These are phyloP conservation scores for Cryptomeria japonica DNA, from an alignment of 75 land plant species.

Conservation along the genomic window DNA sequence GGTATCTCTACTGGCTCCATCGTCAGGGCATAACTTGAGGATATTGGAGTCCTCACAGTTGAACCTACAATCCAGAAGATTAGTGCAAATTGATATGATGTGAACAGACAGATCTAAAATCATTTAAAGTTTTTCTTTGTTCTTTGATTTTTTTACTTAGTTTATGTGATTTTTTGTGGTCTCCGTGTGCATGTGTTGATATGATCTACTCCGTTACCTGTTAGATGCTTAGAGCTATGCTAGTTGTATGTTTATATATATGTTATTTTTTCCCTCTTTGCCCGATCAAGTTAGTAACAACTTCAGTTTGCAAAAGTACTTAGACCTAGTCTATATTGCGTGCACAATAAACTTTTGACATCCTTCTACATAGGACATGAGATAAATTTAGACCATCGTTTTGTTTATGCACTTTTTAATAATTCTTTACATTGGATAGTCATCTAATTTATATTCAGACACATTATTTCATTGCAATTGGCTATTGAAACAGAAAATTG, in stretches of 20 bases:
- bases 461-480: not conserved
- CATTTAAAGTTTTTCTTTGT: not conserved
- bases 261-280: not conserved
- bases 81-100: not conserved
- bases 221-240: not conserved
- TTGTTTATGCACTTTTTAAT: not conserved
- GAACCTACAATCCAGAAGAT: no score
- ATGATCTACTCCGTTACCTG: not conserved
- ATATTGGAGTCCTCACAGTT: no score
- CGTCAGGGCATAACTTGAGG: no score
- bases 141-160: not conserved
- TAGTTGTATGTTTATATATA: not conserved
- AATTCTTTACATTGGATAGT: not conserved
- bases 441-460: not conserved
- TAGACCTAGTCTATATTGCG: not conserved
- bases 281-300: not conserved
- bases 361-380: not conserved
- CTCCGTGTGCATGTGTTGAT: not conserved
- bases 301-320: no score
- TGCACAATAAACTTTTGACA: not conserved
- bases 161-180: not conserved
- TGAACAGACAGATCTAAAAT: not conserved
- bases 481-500: conserved; percentile 66
- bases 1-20: no score
- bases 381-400: not conserved